A percentile compares a stretch with the other conserved stretches of the same genome.
Evolutionary conservation across 1,284 basidiomycete genomes (phyloP).

Genomic region (Apiotrichum siamense): DNA sequence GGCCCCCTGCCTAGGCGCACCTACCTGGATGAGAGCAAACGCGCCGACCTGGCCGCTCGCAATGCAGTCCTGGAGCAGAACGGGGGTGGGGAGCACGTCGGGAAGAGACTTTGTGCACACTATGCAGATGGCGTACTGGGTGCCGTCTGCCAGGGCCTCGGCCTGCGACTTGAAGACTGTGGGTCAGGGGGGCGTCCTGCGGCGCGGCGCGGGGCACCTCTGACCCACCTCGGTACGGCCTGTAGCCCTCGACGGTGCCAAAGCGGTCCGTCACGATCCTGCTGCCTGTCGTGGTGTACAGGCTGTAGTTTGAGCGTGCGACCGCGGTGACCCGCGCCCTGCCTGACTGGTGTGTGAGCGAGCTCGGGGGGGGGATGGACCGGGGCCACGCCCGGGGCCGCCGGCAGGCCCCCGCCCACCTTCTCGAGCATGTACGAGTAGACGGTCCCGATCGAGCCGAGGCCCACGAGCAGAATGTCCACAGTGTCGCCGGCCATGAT

Average conservation of each 20-base stretch:
- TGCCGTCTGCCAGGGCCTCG: conserved; percentile 54
- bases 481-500: too few species aligned
- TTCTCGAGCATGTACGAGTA: conserved; percentile 60
- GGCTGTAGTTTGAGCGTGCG: conserved; percentile 64
- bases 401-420: background rate
- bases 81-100: conserved; percentile 57
- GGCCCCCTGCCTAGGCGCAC: too few species aligned
- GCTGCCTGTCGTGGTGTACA: conserved; percentile 53
- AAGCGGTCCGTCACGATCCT: conserved; percentile 58
- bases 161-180: conserved; percentile 57
- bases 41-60: conserved; percentile 53
- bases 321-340: conserved; percentile 64
- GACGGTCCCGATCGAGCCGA: conserved; percentile 52
- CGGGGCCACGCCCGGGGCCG: too few species aligned
- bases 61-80: conserved; percentile 58
- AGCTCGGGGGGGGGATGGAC: background rate
- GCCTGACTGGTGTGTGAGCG: conserved; percentile 47
- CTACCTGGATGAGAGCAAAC: conserved; percentile 60
- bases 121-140: conserved; percentile 60
- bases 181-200: background rate
- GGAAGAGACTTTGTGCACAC: conserved; percentile 68
- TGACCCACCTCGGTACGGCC: conserved; percentile 55
- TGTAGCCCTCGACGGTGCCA: conserved; percentile 57
- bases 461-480: conserved; percentile 50
- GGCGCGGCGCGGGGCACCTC: too few species aligned